Evolutionary conservation across 2,329 filamentous ascomycete genomes (phyloP), one percentile per base, ranked within the genome.

Genomic region (Fusarium pseudocircinatum): DNA sequence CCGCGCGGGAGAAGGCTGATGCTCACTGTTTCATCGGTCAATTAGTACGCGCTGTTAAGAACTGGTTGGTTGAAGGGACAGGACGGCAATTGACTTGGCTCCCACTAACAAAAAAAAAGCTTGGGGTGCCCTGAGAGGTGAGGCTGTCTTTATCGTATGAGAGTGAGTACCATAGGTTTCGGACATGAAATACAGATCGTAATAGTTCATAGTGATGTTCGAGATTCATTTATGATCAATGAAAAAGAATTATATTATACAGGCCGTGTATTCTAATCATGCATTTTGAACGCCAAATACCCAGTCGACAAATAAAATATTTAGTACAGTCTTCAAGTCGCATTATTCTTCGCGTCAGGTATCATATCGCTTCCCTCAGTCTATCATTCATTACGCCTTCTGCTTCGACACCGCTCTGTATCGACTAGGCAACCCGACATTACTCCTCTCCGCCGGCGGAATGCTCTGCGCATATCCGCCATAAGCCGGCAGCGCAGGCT

Each of bases 391-490:
- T 54, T 14, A 71, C 32, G 54, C 60, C n/a, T 50, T 61, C 11
- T 49, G 32, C 56, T 60, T 72, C 6, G 69, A 66, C 0, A 72
- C 70, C 12, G 64, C 40, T 10, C 70, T 66, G 7, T 72, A 72
- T 9, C 70, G 56, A 16, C 70, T 72, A 3, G 70, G 70, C 10
- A 72, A 32, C 5, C 70, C 70, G 7, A 72, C 60, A 6, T 52
- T 72, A 37, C 70, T 72, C 26, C 70, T 58, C 39, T 72, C 70
- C 2, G 64, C 40, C 0, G 70, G 70, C 4, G 70, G 69, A 4
- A 72, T 72, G 1, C 60, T 66, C 14, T 65, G 59, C 0, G 69
- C 70, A 22, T 72, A 72, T 1, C 44, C 61, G 14, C 70, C 70
- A 30, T 72, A 72, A 22, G 69, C 58, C 16, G 70, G 69, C 20